Percentiles rank a stretch among this genome's conserved stretches.
Evolutionary conservation across 306 rosid species (phyloP).

Genomic region (Cicer pinnatifidum): DNA sequence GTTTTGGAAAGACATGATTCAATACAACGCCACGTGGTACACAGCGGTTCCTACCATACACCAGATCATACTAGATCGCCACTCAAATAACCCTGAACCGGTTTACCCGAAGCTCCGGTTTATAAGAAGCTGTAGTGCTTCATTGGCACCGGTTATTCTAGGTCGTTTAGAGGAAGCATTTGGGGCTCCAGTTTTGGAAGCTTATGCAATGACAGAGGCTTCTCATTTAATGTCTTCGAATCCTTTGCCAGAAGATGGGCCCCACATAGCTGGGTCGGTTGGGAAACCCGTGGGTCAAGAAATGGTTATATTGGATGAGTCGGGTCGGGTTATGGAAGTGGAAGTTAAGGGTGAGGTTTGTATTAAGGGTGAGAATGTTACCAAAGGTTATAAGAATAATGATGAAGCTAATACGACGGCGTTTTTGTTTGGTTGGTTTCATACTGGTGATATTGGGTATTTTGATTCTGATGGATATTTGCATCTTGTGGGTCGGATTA

Average conservation of each 20-base stretch:
- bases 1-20: constrained; percentile 81
- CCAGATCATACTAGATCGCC: constrained; percentile 90
- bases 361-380: constrained; percentile 77
- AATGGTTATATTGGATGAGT: constrained; percentile 63
- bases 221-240: constrained; percentile 80
- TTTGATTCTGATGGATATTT: constrained; percentile 84
- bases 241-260: constrained; percentile 78
- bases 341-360: constrained; percentile 73
- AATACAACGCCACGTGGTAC: constrained; percentile 81
- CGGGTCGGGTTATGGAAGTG: constrained; percentile 51
- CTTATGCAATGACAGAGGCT: constrained; percentile 97
- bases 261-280: constrained; percentile 85
- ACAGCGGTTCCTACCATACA: constrained; percentile 96
- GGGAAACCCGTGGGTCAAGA: constrained; percentile 85
- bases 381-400: constrained; percentile 83
- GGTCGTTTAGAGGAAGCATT: constrained; percentile 67
- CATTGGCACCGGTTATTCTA: constrained; percentile 76
- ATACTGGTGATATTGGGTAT: constrained; percentile 83
- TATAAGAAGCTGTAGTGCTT: constrained; percentile 87
- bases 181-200: constrained; percentile 87
- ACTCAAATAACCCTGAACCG: constrained; percentile 60
- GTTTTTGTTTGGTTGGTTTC: constrained; percentile 81
- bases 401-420: constrained; percentile 65
- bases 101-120: constrained; percentile 80
- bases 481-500: constrained; percentile 93